Percentiles rank a stretch among this genome's conserved stretches.
phyloP scores from a whole-genome alignment of 177 flowering plant genomes.

The Tripterygium wilfordii region DNA sequence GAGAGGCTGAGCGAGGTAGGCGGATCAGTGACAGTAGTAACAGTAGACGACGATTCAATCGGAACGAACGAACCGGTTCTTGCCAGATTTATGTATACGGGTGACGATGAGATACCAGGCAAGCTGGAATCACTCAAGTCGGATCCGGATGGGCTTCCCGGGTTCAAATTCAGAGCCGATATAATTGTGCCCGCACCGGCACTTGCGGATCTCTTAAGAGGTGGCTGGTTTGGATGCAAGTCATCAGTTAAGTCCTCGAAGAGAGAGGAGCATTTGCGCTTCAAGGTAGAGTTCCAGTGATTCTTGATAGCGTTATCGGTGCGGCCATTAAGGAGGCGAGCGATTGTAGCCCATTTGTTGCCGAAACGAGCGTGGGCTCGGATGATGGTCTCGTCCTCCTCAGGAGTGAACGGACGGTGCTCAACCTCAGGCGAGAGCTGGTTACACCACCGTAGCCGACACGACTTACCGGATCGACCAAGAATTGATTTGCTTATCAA shows the following conservation, averaged over 20 bases:
- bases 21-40: constrained; percentile 30
- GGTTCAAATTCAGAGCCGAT: constrained; percentile 36
- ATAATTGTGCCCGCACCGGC: constrained; percentile 24
- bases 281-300: constrained; percentile 90
- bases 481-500: constrained; percentile 73
- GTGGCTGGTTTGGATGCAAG: constrained; percentile 15
- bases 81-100: constrained; percentile 39
- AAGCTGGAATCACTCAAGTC: constrained; percentile 66
- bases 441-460: constrained; percentile 88
- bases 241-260: constrained; percentile 19
- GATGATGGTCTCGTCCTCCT: constrained; percentile 70
- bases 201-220: constrained; percentile 55
- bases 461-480: constrained; percentile 83
- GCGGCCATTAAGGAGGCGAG: constrained; percentile 69
- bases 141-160: constrained; percentile 71
- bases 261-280: constrained; percentile 54
- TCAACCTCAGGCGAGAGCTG: constrained; percentile 89
- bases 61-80: constrained; percentile 32
- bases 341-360: constrained; percentile 93
- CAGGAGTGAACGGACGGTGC: constrained; percentile 66
- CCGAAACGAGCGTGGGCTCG: constrained; percentile 75
- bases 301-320: constrained; percentile 91
- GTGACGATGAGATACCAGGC: constrained; percentile 26
- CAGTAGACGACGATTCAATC: constrained; percentile 18
- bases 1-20: constrained; percentile 56